Conservation (phyloP, 2,329 filamentous ascomycete species). For the Venturia nashicola region DNA sequence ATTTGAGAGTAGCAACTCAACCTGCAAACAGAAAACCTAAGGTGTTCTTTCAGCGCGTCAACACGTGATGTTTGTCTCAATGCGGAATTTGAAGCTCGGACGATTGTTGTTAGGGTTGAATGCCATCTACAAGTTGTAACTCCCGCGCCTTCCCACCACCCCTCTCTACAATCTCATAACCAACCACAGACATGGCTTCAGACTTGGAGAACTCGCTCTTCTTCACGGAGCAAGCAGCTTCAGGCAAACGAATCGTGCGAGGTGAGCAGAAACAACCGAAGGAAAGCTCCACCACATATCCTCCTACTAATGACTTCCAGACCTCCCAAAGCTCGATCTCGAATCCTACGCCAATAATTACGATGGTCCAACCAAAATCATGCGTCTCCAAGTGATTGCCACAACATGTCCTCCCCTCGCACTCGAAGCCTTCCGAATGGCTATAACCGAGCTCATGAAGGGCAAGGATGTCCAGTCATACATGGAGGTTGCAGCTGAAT, state of each 20-base stretch:
- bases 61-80: not conserved
- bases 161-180: not conserved
- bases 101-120: not conserved
- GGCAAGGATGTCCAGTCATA: constrained; percentile 63
- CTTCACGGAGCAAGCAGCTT: not conserved
- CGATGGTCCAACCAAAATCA: constrained; percentile 56
- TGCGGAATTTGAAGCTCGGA: not conserved
- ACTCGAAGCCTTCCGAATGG: constrained; percentile 68
- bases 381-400: constrained; percentile 74
- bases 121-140: not conserved
- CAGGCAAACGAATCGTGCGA: constrained; percentile 1
- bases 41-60: not conserved
- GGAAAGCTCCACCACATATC: not conserved
- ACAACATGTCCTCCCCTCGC: constrained; percentile 62
- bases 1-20: too few species aligned
- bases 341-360: constrained; percentile 89
- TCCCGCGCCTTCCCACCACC: not conserved
- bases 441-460: constrained; percentile 61
- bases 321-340: constrained; percentile 77
- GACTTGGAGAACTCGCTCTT: not conserved
- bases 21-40: too few species aligned
- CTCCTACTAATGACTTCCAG: constrained; percentile 29
- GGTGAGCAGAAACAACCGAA: not conserved
- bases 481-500: constrained; percentile 50
- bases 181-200: not conserved